Evolutionary conservation across 2,329 filamentous ascomycete genomes (phyloP).

Genomic region (Calcarisporium arbuscula): DNA sequence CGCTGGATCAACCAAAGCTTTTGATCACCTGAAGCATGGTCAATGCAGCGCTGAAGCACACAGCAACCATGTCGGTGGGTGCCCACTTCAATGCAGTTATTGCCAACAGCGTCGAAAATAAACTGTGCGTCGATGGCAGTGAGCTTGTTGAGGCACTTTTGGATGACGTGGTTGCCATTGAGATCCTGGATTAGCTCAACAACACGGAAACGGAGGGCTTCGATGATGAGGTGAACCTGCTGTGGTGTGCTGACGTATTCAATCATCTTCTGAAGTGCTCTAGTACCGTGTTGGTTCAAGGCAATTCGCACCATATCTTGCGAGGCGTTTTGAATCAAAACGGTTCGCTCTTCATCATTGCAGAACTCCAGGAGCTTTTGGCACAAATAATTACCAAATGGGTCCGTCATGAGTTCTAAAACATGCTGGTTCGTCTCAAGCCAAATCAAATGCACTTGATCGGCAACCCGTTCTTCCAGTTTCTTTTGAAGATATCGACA

Average conservation of each 20-base stretch:
- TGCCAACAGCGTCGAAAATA: constrained; percentile 91
- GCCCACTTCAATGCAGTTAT: constrained; percentile 80
- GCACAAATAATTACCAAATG: constrained; percentile 98
- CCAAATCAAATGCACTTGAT: constrained; percentile 89
- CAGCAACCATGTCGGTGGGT: constrained; percentile 98
- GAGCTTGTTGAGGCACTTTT: constrained; percentile 97
- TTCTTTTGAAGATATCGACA: constrained; percentile 97
- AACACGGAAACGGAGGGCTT: constrained; percentile 74
- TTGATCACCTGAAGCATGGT: constrained; percentile 86
- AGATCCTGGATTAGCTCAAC: constrained; percentile 95
- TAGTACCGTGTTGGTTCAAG: constrained; percentile 93
- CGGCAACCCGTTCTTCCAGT: constrained; percentile 79
- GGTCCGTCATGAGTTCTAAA: constrained; percentile 96
- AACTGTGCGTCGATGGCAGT: constrained; percentile 80
- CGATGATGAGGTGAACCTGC: constrained; percentile 83
- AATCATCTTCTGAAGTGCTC: constrained; percentile 98
- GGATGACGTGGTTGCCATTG: constrained; percentile 98
- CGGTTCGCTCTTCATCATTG: constrained; percentile 90
- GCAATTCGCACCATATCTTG: constrained; percentile 87
- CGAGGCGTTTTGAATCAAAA: constrained; percentile 83
- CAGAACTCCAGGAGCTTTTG: constrained; percentile 96
- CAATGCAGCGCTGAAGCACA: constrained; percentile 95
- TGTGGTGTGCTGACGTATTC: constrained; percentile 84
- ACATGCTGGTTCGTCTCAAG: constrained; percentile 89
- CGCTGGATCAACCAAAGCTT: constrained; percentile 78